Base-by-base conservation (phyloP, 257 asterid species). In the Gentiana dahurica region DNA sequence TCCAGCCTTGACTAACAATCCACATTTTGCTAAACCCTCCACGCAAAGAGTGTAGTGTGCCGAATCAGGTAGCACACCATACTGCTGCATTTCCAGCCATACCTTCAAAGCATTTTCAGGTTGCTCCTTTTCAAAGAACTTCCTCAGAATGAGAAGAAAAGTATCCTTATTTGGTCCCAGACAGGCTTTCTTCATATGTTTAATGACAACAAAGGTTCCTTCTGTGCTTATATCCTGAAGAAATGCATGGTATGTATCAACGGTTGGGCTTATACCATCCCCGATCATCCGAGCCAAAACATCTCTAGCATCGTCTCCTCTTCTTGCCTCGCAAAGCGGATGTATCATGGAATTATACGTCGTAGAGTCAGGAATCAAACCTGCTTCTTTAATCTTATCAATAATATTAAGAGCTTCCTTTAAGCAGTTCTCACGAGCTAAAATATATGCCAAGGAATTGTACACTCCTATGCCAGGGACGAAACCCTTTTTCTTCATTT, bases 401-500 rank as follows among this genome's bases (percentile, higher is more conserved):
- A 81, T 44, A n/a, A 85, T 68, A 43, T 72, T 80, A 35, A 85
- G 77, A 69, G 96, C 94, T 67, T 91, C 94, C 54, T 62, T 64
- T 10, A 78, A 71, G 77, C 98, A 91, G 71, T 85, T 85, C 58
- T 83, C 94, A 55, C 68, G 70, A 55, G 88, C 65, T 35, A 87
- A 69, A 41, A 91, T 73, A 58, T 73, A 78, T 32, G 79, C 64
- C 80, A 91, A 76, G 44, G 98, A 77, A 74, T 87, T 88, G 58
- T 85, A 91, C 51, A 85, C 96, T 58, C 65, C 79, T 48, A 61
- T 9, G 5, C 88, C 78, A 1, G 97, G 98, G 67, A 61, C 39
- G 80, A 84, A 87, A 3, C 95, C 96, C 72, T 78, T 68, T 71
- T 71, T 91, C 81, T 83, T 84, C 97, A 91, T 91, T 75, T 78